Evolutionary conservation across 495 filamentous ascomycete species (phyloP).

Genomic region (Aspergillus taichungensis): DNA sequence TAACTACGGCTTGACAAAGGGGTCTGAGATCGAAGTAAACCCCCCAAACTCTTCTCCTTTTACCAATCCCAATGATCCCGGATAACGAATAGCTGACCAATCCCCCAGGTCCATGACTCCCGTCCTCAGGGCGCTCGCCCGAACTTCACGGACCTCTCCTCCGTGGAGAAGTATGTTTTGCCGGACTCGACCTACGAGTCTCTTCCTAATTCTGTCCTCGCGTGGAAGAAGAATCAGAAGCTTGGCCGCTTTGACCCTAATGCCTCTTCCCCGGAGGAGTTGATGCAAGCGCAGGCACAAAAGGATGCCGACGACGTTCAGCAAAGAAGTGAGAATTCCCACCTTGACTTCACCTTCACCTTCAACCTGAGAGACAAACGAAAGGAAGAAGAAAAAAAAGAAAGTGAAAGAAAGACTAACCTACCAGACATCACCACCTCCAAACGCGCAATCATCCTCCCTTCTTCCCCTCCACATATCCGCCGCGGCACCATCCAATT

Average conservation of each 20-base stretch:
- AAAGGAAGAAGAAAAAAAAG: no score
- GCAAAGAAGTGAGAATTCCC: slow-evolving; percentile 39
- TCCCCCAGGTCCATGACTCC: slow-evolving; percentile 63
- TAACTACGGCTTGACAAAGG: slow-evolving; percentile 32
- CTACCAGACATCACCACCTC: slow-evolving; percentile 23
- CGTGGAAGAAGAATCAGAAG: slow-evolving; percentile 87
- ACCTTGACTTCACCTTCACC: background rate
- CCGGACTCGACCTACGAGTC: slow-evolving; percentile 73
- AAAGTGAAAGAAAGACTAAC: no score
- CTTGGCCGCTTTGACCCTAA: slow-evolving; percentile 90
- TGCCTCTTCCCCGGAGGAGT: slow-evolving; percentile 49
- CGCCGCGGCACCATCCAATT: slow-evolving; percentile 78
- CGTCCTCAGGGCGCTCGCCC: slow-evolving; percentile 60
- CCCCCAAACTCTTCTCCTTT: slow-evolving; percentile 4
- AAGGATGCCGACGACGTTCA: slow-evolving; percentile 57
- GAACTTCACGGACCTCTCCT: slow-evolving; percentile 70
- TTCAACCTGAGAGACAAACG: no score
- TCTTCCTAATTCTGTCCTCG: slow-evolving; percentile 76
- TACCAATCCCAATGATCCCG: background rate
- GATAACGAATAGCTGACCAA: background rate
- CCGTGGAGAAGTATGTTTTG: slow-evolving; percentile 79
- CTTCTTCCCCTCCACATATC: slow-evolving; percentile 45
- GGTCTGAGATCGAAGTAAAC: slow-evolving; percentile 37
- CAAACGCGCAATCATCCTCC: slow-evolving; percentile 33
- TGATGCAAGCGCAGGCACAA: slow-evolving; percentile 59